Conservation (phyloP, 495 filamentous ascomycete species). For the Parathielavia hyrcaniae region DNA sequence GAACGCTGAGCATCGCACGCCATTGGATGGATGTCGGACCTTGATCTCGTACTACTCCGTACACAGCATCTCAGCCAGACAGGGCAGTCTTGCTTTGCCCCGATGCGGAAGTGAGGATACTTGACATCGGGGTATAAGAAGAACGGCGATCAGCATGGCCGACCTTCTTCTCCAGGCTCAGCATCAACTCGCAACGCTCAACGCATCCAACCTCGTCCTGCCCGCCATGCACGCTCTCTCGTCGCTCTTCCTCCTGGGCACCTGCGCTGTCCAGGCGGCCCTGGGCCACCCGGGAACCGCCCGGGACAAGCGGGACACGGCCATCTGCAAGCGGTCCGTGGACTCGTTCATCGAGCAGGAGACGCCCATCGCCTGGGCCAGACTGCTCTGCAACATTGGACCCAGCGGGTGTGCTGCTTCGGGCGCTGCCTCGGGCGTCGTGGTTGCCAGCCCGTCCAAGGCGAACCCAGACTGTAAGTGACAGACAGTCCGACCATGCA, state of each 20-base stretch:
- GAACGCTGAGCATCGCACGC: conserved; percentile 7
- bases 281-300: conserved; percentile 37
- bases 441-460: conserved; percentile 59
- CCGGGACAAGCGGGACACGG: conserved; percentile 33
- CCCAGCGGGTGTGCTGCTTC: conserved; percentile 43
- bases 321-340: conserved; percentile 42
- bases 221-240: conserved; percentile 42
- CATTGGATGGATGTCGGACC: conserved; percentile 10
- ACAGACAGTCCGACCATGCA: background rate
- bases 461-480: conserved; percentile 54
- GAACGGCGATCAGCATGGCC: conserved; percentile 23
- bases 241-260: conserved; percentile 43
- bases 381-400: conserved; percentile 58
- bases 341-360: conserved; percentile 53
- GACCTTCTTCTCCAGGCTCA: conserved; percentile 12
- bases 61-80: background rate
- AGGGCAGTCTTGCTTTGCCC: background rate
- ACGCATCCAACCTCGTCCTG: conserved; percentile 31
- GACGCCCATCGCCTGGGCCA: conserved; percentile 45
- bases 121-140: conserved; percentile 20
- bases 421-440: conserved; percentile 47
- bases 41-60: conserved; percentile 12
- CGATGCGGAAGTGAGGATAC: background rate
- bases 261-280: conserved; percentile 43
- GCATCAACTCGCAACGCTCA: conserved; percentile 17